phyloP scores from a whole-genome alignment of 2,329 filamentous ascomycete genomes.

The Zopfia rhizophila region DNA sequence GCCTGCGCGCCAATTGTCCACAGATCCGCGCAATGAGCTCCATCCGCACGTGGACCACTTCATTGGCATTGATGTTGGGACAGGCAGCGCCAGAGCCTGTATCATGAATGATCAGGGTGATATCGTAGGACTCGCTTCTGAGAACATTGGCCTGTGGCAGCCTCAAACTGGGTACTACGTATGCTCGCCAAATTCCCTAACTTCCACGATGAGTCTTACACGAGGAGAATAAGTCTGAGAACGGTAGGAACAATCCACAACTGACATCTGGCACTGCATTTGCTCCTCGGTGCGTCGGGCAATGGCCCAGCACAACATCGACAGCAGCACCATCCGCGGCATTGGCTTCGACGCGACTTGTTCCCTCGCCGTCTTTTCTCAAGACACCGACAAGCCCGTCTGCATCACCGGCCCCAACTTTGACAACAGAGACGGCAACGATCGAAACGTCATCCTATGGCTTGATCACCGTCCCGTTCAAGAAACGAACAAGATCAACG shows the following conservation, averaged over 20 bases:
- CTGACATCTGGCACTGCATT: conserved; percentile 96
- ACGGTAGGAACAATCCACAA: conserved; percentile 91
- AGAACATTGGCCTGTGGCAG: conserved; percentile 65
- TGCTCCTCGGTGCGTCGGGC: conserved; percentile 87
- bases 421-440: conserved; percentile 76
- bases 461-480: conserved; percentile 92
- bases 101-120: conserved; percentile 93
- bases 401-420: conserved; percentile 91
- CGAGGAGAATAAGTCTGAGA: conserved; percentile 21
- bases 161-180: conserved; percentile 66
- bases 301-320: conserved; percentile 81
- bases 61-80: conserved; percentile 95
- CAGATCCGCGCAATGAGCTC: conserved; percentile 66
- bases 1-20: conserved; percentile 58
- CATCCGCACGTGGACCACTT: conserved; percentile 68
- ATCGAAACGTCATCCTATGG: conserved; percentile 97
- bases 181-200: conserved; percentile 20
- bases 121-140: conserved; percentile 72
- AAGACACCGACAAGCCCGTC: conserved; percentile 90
- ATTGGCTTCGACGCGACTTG: conserved; percentile 99
- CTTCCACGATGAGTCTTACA: background rate
- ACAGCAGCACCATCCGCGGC: conserved; percentile 79
- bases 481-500: conserved; percentile 94
- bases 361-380: conserved; percentile 89
- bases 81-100: conserved; percentile 92